phyloP scores from a whole-genome alignment of 345 rosid species.

The Syzygium aqueum region DNA sequence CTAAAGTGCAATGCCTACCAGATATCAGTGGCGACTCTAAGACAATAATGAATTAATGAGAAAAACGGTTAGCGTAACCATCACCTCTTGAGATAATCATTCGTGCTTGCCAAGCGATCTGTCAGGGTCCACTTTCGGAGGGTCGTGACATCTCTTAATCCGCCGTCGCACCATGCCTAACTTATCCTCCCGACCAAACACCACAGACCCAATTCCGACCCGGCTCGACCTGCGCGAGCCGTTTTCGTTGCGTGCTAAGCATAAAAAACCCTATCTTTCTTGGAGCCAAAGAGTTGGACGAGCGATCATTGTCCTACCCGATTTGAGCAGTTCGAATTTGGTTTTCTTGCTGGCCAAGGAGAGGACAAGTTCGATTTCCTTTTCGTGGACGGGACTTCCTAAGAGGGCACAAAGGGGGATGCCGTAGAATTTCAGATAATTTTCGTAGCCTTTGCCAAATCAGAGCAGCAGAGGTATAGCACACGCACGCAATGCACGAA shows the following conservation, averaged over 20 bases:
- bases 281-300: background rate
- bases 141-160: background rate
- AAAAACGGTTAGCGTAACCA: background rate
- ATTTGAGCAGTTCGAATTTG: background rate
- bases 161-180: accelerated
- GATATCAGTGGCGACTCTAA: no score
- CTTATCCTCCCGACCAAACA: background rate
- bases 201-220: background rate
- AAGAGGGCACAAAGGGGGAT: background rate
- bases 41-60: background rate
- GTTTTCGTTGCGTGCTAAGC: background rate
- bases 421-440: no score
- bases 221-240: background rate
- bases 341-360: background rate
- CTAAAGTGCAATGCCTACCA: background rate
- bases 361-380: background rate
- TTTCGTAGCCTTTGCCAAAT: background rate
- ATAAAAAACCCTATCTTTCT: background rate
- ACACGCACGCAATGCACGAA: background rate
- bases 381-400: background rate
- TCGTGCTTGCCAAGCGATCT: background rate
- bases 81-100: accelerated
- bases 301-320: background rate
- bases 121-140: accelerated
- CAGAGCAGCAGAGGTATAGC: background rate